Base-by-base conservation (phyloP, 495 filamentous ascomycete genomes). In the Cercophora scortea region DNA sequence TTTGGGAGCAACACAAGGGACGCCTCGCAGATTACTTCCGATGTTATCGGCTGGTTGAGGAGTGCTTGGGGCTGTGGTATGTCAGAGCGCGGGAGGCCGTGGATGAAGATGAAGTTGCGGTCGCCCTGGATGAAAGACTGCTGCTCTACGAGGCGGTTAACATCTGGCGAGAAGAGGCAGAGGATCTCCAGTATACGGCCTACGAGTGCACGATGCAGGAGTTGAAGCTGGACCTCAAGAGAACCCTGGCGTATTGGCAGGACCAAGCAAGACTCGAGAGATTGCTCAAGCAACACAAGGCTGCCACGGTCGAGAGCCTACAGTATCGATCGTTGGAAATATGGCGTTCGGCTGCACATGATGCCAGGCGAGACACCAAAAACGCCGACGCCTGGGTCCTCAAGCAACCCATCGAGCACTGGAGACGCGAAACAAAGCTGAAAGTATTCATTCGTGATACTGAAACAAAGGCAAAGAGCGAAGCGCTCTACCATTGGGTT, bases 121-220 rank as follows among this genome's bases (percentile, higher is more conserved):
- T 48, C 4, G 55, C 52, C 10, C 8, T 61, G 35, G 63, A 68
- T 42, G 59, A 65, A 38, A 49, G 63, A 18, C 53, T 65, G n/a
- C 25, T 65, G 25, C 58, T 64, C 39, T 55, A 64, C 44, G 63
- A 64, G 49, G 58, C 46, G 35, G 35, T 63, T 45, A 52, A 50
- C 18, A 66, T 62, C 49, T 68, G 65, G 65, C 56, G 46, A 9
- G 65, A 68, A 44, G 64, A 65, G 52, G 41, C 55, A 9, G 56
- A 58, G 8, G 52, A 54, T 9, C 50, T 61, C 8, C 58, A 57
- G n/a, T 52, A 56, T 32, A 48, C 49, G 13, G 52, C 57, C 8
- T 49, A 58, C 32, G 51, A 62, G 32, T 33, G 43, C 44, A 51
- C 55, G 4, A 39, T 60, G 13, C 49, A 59, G 34, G 46, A 36